Base-by-base conservation (phyloP, 352 stramenopile species). In the Pythium aquatile region DNA sequence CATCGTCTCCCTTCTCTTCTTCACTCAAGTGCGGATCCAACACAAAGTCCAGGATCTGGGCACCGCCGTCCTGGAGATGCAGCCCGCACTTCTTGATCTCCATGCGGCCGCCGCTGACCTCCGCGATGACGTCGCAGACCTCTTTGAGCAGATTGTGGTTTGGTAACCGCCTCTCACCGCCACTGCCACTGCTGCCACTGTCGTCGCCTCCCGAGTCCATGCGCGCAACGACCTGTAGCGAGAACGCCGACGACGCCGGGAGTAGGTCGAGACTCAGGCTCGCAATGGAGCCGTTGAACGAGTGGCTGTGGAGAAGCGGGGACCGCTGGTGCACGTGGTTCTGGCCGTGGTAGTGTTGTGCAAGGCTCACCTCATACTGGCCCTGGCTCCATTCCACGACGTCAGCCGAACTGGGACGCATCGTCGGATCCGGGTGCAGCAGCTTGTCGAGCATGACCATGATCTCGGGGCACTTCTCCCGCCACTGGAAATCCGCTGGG, bases 71-170 rank as follows among this genome's bases (percentile, higher is more conserved):
- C 67, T 93, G 77, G 48, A 91, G 74, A 48, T 93, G 79, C 29
- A 94, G 69, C 1, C 83, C 85, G 48, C 82, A 94, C 59, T 90
- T 89, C 56, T 91, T 91, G 53, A 94, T 93, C 78, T 88, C 83
- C 29, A 93, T 79, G 42, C 77, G 74, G 10, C 81, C 78, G 24
- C 78, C 72, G 48, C 75, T 81, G 58, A 87, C 72, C 35, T 75
- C 62, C 5, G 73, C 77, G 44, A 94, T 91, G 58, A 93, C 79
- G 49, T 94, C 84, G 66, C 82, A 93, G 40, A 94, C 70, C 65
- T 91, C 74, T 69, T 92, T 89, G 65, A 94, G 83, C 78, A 94
- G 83, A 72, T 92, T 86, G 85, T 94, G 85, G 67, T 93, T 91
- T 20, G 83, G 83, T 53, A 90, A 68, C 30, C 78, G 76, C 32